Conservation (phyloP, 345 rosid genomes). For the Eucalyptus rudis region DNA sequence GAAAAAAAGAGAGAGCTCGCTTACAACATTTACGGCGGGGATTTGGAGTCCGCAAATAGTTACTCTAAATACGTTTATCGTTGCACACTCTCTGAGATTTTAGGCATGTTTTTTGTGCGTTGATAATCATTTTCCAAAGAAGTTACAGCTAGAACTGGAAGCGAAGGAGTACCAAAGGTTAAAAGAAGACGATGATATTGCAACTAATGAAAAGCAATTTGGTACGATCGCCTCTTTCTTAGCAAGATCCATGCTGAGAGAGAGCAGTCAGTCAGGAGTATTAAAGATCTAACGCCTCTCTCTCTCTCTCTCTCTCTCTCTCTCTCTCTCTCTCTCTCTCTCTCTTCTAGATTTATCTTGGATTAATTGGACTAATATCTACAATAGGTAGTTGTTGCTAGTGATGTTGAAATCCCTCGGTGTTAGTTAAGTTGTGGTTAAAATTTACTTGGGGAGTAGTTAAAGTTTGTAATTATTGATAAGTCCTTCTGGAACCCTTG, state of each 20-base stretch:
- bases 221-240: background rate
- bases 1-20: background rate
- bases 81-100: background rate
- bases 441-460: background rate
- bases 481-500: no score
- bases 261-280: background rate
- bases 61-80: background rate
- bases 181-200: background rate
- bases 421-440: background rate
- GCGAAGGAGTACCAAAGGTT: background rate
- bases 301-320: background rate
- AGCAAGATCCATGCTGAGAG: background rate
- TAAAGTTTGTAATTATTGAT: background rate
- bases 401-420: background rate
- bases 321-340: no score
- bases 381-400: background rate
- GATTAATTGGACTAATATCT: background rate
- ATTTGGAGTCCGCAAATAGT: background rate
- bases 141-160: background rate
- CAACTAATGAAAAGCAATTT: background rate
- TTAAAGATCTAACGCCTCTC: background rate
- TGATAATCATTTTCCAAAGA: background rate
- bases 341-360: background rate
- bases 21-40: background rate
- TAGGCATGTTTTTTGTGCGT: background rate